Base-by-base conservation (phyloP, 768 basidiomycete species). In the Termitomyces sp. region DNA sequence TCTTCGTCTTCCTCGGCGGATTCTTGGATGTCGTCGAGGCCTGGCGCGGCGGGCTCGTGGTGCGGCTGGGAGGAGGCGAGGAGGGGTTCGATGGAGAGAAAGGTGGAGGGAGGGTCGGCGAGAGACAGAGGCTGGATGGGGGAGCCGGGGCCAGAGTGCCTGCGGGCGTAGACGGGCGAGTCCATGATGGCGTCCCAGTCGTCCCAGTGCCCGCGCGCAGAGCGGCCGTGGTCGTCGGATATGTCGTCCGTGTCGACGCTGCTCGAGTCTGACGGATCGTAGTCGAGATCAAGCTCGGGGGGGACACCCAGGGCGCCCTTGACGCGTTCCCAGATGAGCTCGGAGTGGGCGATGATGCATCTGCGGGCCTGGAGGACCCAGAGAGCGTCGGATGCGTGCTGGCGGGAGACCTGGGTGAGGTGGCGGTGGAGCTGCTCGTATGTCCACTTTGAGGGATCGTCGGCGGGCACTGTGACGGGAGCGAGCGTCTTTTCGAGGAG, bases 301-400 rank as follows among this genome's bases (percentile, higher is more conserved):
- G 94, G 93, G 5, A 94, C 87, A 5, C 94, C 94, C 1, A 97
- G 75, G 0, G 90, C 92, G 32, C 85, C 88, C 65, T 94, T 94
- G 65, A 95, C 75, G 56, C 92, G 82, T 69, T 95, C 92, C 94
- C 94, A 97, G 55, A 95, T 86, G 41, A 93, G 82, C 65, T 95
- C 93, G 14, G 86, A 88, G 62, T 86, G 87, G 26, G 81, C 72
- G 22, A 89, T 76, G 63, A 96, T 81, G 64, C 92, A 93, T 55
- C 78, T 79, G n/a, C 92, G 85, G 0, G 85, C 82, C 10, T 81
- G 80, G 65, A 79, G 76, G 47, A 87, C 83, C 91, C 92, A 97
- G 32, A 83, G 66, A 20, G 79, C 76, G 65, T 97, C 94, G 3
- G 84, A 76, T 0, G 79, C 84, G 33, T 83, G 72, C 40, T 82